Conservation (phyloP, 164 flowering plant species). For the Dillenia suffruticosa region DNA sequence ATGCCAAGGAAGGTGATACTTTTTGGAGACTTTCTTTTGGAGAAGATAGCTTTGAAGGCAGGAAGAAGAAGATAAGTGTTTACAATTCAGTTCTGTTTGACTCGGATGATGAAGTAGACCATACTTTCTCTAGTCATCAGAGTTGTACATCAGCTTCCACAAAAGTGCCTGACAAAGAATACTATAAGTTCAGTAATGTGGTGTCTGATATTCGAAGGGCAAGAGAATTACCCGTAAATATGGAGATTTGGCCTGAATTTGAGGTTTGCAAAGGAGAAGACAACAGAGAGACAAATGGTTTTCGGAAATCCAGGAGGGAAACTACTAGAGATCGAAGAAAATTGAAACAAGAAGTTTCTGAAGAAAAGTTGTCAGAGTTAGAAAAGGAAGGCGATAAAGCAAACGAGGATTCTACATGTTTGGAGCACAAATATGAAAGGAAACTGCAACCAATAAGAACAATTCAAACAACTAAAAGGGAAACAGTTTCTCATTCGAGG, state of each 20-base stretch:
- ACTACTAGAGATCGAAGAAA: slow-evolving; percentile 12
- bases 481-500: slow-evolving; percentile 9
- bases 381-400: slow-evolving; percentile 9
- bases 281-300: slow-evolving; percentile 8
- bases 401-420: slow-evolving; percentile 1
- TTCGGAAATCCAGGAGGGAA: slow-evolving; percentile 14
- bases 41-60: slow-evolving; percentile 23
- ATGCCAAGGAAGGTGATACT: slow-evolving; percentile 26
- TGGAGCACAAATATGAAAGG: slow-evolving; percentile 9
- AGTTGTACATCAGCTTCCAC: slow-evolving; percentile 18
- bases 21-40: slow-evolving; percentile 52
- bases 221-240: slow-evolving; percentile 13
- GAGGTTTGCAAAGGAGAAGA: neutral
- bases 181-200: slow-evolving; percentile 22
- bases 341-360: neutral
- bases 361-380: slow-evolving; percentile 4
- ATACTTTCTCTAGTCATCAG: slow-evolving; percentile 17
- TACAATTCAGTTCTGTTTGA: slow-evolving; percentile 21
- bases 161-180: slow-evolving; percentile 8
- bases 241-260: slow-evolving; percentile 5
- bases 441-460: slow-evolving; percentile 14
- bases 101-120: slow-evolving; percentile 24
- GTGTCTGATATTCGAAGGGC: slow-evolving; percentile 19
- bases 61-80: slow-evolving; percentile 11
- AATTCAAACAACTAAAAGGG: slow-evolving; percentile 14